A percentile compares a stretch with the other conserved stretches of the same genome.
These are phyloP conservation scores for Rugonectria rugulosa DNA, from an alignment of 2,329 filamentous ascomycete genomes.

Conservation along the genomic window DNA sequence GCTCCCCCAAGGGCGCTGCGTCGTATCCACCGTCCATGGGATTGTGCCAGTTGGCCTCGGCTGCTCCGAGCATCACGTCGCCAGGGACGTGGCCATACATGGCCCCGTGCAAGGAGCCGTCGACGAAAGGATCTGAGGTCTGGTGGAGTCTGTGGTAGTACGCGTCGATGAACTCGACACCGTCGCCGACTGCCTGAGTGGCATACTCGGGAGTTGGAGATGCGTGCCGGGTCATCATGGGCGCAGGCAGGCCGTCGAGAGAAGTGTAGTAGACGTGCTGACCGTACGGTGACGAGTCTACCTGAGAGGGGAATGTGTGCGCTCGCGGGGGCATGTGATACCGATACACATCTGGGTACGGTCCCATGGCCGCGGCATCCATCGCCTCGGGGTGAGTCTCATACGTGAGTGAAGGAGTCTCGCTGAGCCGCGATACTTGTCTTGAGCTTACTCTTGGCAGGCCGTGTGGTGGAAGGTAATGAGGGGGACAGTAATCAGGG, in stretches of 20 bases:
- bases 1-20: constrained; percentile 20
- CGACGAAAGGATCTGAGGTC: constrained; percentile 12
- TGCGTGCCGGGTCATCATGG: constrained; percentile 28
- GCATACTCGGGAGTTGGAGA: constrained; percentile 31
- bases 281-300: constrained; percentile 25
- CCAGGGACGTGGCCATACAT: constrained; percentile 21
- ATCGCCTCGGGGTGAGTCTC: constrained; percentile 18
- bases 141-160: constrained; percentile 16
- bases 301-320: constrained; percentile 23
- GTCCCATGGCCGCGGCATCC: constrained; percentile 4
- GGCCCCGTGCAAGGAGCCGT: constrained; percentile 3
- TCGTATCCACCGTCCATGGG: constrained; percentile 17
- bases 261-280: constrained; percentile 13
- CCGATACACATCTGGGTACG: constrained; percentile 26
- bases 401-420: constrained; percentile 25
- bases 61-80: constrained; percentile 8
- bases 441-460: constrained; percentile 20
- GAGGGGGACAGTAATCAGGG: constrained; percentile 30
- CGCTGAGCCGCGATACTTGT: constrained; percentile 28
- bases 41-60: constrained; percentile 24
- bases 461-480: constrained; percentile 5
- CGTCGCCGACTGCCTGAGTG: constrained; percentile 14
- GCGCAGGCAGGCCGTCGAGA: constrained; percentile 15
- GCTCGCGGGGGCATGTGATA: constrained; percentile 23
- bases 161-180: constrained; percentile 12